phyloP scores from a whole-genome alignment of 2,329 filamentous ascomycete species.

The Proliferodiscus dingleyae region DNA sequence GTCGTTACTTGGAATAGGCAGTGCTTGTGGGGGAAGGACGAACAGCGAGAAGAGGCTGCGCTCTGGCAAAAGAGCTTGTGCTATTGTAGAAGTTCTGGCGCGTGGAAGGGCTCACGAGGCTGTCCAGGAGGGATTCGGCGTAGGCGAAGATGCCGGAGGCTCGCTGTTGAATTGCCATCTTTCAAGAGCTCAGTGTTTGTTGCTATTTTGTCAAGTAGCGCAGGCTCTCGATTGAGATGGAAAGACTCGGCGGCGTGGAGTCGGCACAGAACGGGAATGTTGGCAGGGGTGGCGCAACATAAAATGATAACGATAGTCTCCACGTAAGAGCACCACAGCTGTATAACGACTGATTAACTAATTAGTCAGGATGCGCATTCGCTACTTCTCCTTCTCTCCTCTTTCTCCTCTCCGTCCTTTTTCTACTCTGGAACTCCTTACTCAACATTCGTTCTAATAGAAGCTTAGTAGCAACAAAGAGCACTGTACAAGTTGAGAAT shows the following conservation, averaged over 20 bases:
- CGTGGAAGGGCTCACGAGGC: slow-evolving; percentile 54
- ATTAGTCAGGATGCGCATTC: no score
- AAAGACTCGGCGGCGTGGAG: no score
- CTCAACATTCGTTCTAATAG: no score
- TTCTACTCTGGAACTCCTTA: no score
- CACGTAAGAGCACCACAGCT: no score
- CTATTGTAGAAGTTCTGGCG: slow-evolving; percentile 52
- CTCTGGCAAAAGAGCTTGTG: slow-evolving; percentile 50
- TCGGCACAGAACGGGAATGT: not conserved
- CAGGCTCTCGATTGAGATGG: not conserved
- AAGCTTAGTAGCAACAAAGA: no score
- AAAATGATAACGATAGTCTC: not conserved
- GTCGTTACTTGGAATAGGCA: slow-evolving; percentile 5
- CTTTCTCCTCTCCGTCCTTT: no score
- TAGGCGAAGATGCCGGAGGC: slow-evolving; percentile 17
- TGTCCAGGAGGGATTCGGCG: slow-evolving; percentile 36
- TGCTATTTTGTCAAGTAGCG: not conserved
- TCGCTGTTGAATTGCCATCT: slow-evolving; percentile 20
- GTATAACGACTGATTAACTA: no score
- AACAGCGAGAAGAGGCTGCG: slow-evolving; percentile 67
- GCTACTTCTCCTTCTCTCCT: no score
- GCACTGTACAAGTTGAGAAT: no score
- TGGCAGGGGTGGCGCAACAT: not conserved
- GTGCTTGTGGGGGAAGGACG: slow-evolving; percentile 26
- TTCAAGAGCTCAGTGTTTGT: not conserved